Evolutionary conservation across 148 eudicot genomes (phyloP).

Genomic region (Chenopodium formosanum): DNA sequence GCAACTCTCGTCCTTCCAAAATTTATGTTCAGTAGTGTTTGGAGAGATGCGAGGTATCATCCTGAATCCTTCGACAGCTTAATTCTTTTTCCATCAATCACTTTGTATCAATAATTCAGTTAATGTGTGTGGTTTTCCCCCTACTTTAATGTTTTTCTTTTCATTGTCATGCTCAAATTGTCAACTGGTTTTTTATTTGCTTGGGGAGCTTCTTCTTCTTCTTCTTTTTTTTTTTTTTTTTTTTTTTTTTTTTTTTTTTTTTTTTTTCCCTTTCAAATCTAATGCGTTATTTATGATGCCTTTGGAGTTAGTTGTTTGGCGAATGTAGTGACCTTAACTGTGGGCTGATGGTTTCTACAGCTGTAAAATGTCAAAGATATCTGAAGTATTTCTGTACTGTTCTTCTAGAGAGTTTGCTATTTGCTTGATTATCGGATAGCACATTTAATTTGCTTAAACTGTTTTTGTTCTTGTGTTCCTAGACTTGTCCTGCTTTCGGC

Average conservation of each 20-base stretch:
- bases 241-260: no score
- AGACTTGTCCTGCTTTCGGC: neutral
- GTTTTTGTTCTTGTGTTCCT: neutral
- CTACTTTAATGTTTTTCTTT: neutral
- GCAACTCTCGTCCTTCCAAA: slow-evolving; percentile 94
- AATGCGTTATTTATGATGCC: neutral
- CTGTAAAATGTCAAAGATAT: neutral
- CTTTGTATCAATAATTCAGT: neutral
- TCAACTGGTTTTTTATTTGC: neutral
- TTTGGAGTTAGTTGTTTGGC: neutral
- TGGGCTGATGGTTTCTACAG: neutral
- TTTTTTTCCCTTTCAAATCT: neutral
- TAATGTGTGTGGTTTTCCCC: neutral
- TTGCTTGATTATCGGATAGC: neutral
- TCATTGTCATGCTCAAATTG: neutral
- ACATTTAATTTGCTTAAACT: neutral
- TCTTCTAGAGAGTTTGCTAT: neutral
- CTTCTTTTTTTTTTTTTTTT: neutral
- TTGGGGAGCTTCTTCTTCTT: neutral
- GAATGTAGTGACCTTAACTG: neutral
- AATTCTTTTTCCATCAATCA: neutral
- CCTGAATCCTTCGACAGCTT: slow-evolving; percentile 7
- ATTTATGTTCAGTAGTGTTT: slow-evolving; percentile 94
- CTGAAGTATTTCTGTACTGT: neutral
- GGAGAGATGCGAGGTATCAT: slow-evolving; percentile 85